Conservation (phyloP, 1,284 basidiomycete genomes). For the Tilletia setariae region DNA sequence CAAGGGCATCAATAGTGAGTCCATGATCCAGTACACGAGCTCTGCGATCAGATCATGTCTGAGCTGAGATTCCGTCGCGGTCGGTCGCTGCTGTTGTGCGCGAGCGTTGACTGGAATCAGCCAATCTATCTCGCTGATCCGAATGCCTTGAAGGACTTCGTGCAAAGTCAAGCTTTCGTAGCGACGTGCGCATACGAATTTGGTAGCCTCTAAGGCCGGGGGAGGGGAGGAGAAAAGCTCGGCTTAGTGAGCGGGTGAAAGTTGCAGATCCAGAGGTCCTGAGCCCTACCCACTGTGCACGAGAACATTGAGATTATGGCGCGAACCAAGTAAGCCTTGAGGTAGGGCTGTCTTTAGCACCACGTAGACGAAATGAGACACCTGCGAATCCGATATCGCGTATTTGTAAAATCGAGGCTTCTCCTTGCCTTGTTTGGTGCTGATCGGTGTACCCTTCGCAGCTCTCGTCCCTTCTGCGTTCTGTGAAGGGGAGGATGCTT, state of each 20-base stretch:
- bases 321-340: constrained; percentile 72
- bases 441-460: not conserved
- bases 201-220: constrained; percentile 64
- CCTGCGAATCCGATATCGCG: constrained; percentile 57
- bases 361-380: constrained; percentile 67
- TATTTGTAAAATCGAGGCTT: not conserved
- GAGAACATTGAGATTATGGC: constrained; percentile 67
- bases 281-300: constrained; percentile 61
- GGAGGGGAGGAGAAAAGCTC: not conserved
- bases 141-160: constrained; percentile 71
- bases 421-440: not conserved
- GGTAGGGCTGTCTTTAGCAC: constrained; percentile 73
- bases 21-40: constrained; percentile 88
- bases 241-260: too few species aligned
- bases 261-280: not conserved
- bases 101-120: constrained; percentile 58
- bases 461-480: not conserved
- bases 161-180: constrained; percentile 82
- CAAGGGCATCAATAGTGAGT: constrained; percentile 75
- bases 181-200: constrained; percentile 69
- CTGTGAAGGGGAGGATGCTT: not conserved
- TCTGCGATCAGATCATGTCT: constrained; percentile 75
- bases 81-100: constrained; percentile 50
- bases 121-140: constrained; percentile 78
- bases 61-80: constrained; percentile 69